These are phyloP conservation scores for Flaveria linearis DNA, from an alignment of 129 eudicot species.

Conservation along the genomic window DNA sequence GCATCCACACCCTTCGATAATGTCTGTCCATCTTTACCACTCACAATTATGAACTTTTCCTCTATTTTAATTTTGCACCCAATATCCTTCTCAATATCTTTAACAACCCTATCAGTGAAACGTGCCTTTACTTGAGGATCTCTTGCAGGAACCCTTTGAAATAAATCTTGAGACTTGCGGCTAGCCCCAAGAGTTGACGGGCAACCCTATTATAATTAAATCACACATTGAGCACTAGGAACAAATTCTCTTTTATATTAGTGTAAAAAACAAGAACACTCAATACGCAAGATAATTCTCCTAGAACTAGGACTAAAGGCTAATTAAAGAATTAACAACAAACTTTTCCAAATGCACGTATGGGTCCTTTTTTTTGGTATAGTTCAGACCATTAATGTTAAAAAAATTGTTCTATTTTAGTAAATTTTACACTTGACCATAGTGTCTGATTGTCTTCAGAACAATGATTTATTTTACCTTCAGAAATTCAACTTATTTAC, in stretches of 20 bases:
- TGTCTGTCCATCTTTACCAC: slow-evolving; percentile 85
- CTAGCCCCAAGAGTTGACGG: slow-evolving; percentile 93
- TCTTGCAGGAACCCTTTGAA: slow-evolving; percentile 87
- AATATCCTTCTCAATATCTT: slow-evolving; percentile 65
- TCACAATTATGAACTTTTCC: slow-evolving; percentile 87
- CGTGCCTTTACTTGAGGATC: slow-evolving; percentile 79
- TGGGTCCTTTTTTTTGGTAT: no score
- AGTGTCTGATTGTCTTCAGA: no score
- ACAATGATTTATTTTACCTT: no score
- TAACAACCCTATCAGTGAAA: slow-evolving; percentile 66
- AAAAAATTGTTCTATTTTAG: no score
- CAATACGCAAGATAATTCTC: no score
- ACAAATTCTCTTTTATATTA: not conserved
- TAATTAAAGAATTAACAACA: no score
- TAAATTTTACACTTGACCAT: no score
- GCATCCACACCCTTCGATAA: slow-evolving; percentile 91
- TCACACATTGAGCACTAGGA: slow-evolving; percentile 17
- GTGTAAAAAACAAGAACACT: not conserved
- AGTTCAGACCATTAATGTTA: no score
- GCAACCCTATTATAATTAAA: slow-evolving; percentile 67
- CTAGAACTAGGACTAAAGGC: no score
- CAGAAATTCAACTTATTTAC: no score
- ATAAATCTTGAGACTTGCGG: slow-evolving; percentile 87
- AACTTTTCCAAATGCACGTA: no score
- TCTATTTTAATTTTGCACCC: slow-evolving; percentile 89